Evolutionary conservation across 2,329 filamentous ascomycete species (phyloP), one percentile per base, ranked within the genome.

Genomic region (Thielaviopsis euricoi): DNA sequence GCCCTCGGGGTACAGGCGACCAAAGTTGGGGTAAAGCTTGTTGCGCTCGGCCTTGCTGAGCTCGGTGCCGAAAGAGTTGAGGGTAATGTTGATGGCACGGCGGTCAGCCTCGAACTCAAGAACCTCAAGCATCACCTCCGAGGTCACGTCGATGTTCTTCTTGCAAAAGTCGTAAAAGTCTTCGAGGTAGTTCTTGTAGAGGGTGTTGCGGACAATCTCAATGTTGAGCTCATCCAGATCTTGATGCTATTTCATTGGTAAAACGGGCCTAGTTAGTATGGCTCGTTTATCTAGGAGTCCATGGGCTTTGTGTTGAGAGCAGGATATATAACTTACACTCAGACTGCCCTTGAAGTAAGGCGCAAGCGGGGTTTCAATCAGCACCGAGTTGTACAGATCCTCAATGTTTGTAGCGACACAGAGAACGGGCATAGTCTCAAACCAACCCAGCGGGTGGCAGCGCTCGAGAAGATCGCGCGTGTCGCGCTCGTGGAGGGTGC

Each of bases 151-250:
- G 0, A 89, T 77, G 67, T 95, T 81, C 10, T 84, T 86, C 73
- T 91, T 95, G 72, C 97, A 86, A 70, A 96, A 98, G 63, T 86
- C 80, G 75, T 97, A 82, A 71, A 98, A 98, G 69, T 97, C 93
- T 70, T 98, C 93, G 7, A 98, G 80, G 69, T 98, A 98, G 76
- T 97, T 97, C 80, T 98, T 98, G 78, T 97, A 98, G 40, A 98
- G 77, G 0, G 90, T 98, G 73, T 98, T 98, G 63, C 94, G 86
- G 60, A 98, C 87, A 71, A 98, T 98, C 74, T 98, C 93, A 66
- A 98, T 98, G 74, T 98, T 98, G 67, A 98, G 78, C 76, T 98
- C 94, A 72, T 98, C 93, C 54, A 98, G 79, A 69, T 98, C 93
- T 70, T 96, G 89, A 71, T 96, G 90, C 59, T 61, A 52, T 21